Evolutionary conservation across 2,329 filamentous ascomycete genomes (phyloP).

Genomic region (Ceratocystis cubensis): DNA sequence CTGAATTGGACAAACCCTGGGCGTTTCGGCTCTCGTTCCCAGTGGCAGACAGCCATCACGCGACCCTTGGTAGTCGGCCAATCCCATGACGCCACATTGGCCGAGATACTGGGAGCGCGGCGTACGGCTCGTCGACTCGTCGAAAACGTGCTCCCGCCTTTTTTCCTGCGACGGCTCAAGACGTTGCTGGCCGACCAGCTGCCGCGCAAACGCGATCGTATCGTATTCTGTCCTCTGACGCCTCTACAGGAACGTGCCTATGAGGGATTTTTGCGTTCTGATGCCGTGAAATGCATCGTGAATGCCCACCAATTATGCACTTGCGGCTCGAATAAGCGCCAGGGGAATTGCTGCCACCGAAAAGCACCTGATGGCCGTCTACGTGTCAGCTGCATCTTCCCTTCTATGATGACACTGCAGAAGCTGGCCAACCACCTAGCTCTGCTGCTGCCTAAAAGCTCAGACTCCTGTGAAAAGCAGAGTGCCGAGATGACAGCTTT

Average conservation of each 20-base stretch:
- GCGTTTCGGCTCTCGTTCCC: slow-evolving; percentile 46
- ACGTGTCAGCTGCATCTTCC: slow-evolving; percentile 74
- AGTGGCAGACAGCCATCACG: slow-evolving; percentile 69
- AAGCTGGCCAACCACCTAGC: slow-evolving; percentile 91
- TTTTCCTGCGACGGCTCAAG: slow-evolving; percentile 90
- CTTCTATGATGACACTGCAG: slow-evolving; percentile 66
- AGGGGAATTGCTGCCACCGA: slow-evolving; percentile 65
- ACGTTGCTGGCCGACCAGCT: slow-evolving; percentile 81
- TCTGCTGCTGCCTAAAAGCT: slow-evolving; percentile 58
- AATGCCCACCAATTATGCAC: slow-evolving; percentile 54
- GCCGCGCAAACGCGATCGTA: slow-evolving; percentile 85
- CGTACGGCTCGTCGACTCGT: slow-evolving; percentile 75
- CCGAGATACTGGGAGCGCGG: slow-evolving; percentile 68
- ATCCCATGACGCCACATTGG: slow-evolving; percentile 76
- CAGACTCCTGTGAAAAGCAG: slow-evolving; percentile 58
- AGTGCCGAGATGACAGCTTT: slow-evolving; percentile 64
- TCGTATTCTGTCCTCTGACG: slow-evolving; percentile 89
- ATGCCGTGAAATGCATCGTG: slow-evolving; percentile 51
- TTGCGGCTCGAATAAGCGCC: slow-evolving; percentile 54
- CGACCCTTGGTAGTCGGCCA: slow-evolving; percentile 76
- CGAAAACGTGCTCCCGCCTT: slow-evolving; percentile 72
- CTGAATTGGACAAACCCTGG: slow-evolving; percentile 95
- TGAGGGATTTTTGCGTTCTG: slow-evolving; percentile 54
- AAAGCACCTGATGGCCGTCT: slow-evolving; percentile 43
- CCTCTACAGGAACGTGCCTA: slow-evolving; percentile 72